These are phyloP conservation scores for Senna tora DNA, from an alignment of 306 rosid species.

Conservation along the genomic window DNA sequence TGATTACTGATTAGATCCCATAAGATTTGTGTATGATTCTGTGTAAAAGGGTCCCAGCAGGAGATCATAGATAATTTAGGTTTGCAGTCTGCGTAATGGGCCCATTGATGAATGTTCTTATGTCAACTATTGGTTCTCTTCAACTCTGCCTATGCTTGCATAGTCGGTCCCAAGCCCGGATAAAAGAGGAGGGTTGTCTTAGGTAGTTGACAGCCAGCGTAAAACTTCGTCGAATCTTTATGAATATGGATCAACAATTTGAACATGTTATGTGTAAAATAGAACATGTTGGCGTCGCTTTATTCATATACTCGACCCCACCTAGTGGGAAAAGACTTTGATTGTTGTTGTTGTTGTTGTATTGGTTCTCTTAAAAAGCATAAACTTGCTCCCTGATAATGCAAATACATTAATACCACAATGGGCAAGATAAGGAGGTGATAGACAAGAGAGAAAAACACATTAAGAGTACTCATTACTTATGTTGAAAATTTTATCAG, in stretches of 20 bases:
- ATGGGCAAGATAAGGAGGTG: not conserved
- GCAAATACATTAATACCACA: slow-evolving; percentile 1
- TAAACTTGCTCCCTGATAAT: not conserved
- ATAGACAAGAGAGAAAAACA: not conserved
- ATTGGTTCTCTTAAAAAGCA: not conserved
- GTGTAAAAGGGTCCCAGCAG: slow-evolving; percentile 10
- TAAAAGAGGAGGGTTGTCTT: too few relatives aligned
- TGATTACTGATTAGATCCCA: slow-evolving; percentile 10
- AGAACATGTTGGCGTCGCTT: too few relatives aligned
- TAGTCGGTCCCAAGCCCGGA: too few relatives aligned
- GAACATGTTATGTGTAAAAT: too few relatives aligned
- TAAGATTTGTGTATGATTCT: slow-evolving; percentile 40
- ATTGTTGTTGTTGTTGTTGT: too few relatives aligned
- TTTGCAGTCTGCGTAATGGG: slow-evolving; percentile 1
- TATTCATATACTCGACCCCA: too few relatives aligned
- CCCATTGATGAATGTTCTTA: not conserved
- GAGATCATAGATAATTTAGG: not conserved
- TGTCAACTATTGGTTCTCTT: not conserved
- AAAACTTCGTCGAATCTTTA: too few relatives aligned
- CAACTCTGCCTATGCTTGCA: too few relatives aligned
- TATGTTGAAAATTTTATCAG: not conserved
- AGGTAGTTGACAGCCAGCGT: too few relatives aligned
- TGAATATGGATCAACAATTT: too few relatives aligned
- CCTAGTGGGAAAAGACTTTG: too few relatives aligned
- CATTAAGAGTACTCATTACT: not conserved